A percentile compares a stretch with the other conserved stretches of the same genome.
These are phyloP conservation scores for Trichomonas vaginalis DNA, from an alignment of 208 protist species.

Conservation along the genomic window DNA sequence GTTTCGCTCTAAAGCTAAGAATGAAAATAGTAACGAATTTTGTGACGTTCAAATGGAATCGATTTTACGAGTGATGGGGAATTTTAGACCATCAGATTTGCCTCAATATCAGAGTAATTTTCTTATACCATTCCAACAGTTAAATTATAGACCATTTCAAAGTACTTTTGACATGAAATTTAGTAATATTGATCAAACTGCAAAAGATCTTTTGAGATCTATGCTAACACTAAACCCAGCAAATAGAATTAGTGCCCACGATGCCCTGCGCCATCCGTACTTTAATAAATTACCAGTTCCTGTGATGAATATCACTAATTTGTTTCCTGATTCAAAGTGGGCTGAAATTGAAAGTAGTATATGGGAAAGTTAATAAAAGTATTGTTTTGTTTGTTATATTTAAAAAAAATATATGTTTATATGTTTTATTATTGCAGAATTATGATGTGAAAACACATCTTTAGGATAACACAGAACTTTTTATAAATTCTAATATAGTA, in stretches of 20 bases:
- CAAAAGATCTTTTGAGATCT: slow-evolving; percentile 45
- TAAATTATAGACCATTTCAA: neutral
- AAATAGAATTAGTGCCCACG: slow-evolving; percentile 34
- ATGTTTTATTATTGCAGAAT: too few relatives aligned
- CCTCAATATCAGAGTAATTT: neutral
- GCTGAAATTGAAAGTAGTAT: neutral
- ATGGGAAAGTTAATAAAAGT: neutral
- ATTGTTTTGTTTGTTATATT: neutral
- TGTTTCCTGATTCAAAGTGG: neutral
- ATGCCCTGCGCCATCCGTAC: slow-evolving; percentile 32
- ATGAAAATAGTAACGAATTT: neutral
- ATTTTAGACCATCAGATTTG: neutral
- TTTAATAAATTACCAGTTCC: neutral
- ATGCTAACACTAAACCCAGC: slow-evolving; percentile 42
- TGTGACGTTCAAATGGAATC: neutral
- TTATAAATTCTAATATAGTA: too few relatives aligned
- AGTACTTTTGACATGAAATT: neutral
- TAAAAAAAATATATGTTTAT: too few relatives aligned
- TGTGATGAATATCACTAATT: neutral
- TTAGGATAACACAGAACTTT: too few relatives aligned
- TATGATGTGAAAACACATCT: too few relatives aligned
- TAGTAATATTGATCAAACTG: slow-evolving; percentile 41
- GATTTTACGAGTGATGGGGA: neutral
- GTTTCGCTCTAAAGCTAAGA: neutral
- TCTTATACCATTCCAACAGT: neutral